Base-by-base conservation (phyloP, 2,329 filamentous ascomycete genomes). In the Sarocladium brachiariae region DNA sequence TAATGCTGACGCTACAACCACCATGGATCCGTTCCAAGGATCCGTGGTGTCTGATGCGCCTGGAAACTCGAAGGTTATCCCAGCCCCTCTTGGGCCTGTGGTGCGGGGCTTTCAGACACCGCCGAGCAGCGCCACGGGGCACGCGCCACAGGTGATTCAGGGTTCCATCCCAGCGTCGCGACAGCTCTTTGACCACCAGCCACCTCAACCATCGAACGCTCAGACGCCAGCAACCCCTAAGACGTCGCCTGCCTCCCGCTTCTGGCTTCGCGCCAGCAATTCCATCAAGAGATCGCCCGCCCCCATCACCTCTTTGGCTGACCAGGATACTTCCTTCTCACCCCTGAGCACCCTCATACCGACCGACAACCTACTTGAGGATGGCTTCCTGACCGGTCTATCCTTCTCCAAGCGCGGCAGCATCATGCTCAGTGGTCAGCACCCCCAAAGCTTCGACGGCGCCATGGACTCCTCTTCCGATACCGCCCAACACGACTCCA, bases 351-450 rank as follows among this genome's bases (percentile, higher is more conserved):
- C 80, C 46, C 62, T 67, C 52, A 81, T 84, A 58, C 79, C 80
- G 38, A 75, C 73, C 50, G 76, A 77, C 51, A 71, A 65, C 58
- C 68, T 83, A 51, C 67, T 82, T 55, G 79, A 80, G 54, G 76
- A 81, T 67, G 77, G 75, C 58, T 77, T 79, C 60, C 64, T 84
- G 59, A 72, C 68, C 56, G 70, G 71, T 51, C 65, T 84, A 56
- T 73, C 73, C 56, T 84, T 84, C 61, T 83, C 80, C 52, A 81
- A 81, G 55, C 73, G 81, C 57, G 81, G 81, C 56, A 84, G 80
- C 65, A 70, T 84, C 58, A 79, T 84, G 73, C 73, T 83, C 60
- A 73, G 75, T 54, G 74, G 72, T 50, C 74, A 74, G 60, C 69
- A 59, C 53, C 56, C 55, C 34, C 47, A 52, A 50, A 49, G 50